Evolutionary conservation across 176 grass and related monocot species (phyloP), one percentile per base, ranked within the genome.

Genomic region (Avena insularis): DNA sequence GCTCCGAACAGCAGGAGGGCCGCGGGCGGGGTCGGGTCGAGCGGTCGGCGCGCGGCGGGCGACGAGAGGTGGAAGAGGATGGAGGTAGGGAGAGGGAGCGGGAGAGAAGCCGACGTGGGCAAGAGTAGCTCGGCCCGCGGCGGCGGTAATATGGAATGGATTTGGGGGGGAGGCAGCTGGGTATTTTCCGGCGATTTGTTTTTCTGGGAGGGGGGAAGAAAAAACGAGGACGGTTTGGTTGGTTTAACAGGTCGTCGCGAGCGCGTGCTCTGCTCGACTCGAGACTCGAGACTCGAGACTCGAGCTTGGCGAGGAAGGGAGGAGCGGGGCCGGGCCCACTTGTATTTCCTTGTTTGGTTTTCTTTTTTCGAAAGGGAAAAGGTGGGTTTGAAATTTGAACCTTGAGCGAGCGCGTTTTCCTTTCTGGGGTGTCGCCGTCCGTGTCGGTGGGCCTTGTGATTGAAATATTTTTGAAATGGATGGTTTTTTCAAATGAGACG

Each of bases 171-270:
- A 38, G 65, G 72, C 72, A 23, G 14, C 12, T 75, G 47, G 48
- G 73, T 9, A 29, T 31, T 80, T 65, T 31, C 21, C 36, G 56
- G n/a, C 25, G 74, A 87, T 90, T 87, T 87, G 85, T 85, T 85
- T 80, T 57, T 53, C 45, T 47, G 8, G 50, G 50, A 56, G 74
- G 49, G 29, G 74, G 35, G 71, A 25, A 49, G 36, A 7, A 60
- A 43, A 43, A 27, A 14, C 19, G 45, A 23, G 19, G 20, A 21
- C 35, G 80, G 65, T 43, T 82, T 71, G 60, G 61, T 71, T 9
- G 27, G 78, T 84, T 91, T 87, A 91, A 87, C 68, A 46, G 81
- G 85, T 91, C 89, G 81, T 84, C 40, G 85, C 5, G 65, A 13
- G 29, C 79, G 54, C 63, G 89, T 83, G 84, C 69, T 48, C 47